Evolutionary conservation across 2,329 filamentous ascomycete genomes (phyloP).

Genomic region (Diaporthe helianthi): DNA sequence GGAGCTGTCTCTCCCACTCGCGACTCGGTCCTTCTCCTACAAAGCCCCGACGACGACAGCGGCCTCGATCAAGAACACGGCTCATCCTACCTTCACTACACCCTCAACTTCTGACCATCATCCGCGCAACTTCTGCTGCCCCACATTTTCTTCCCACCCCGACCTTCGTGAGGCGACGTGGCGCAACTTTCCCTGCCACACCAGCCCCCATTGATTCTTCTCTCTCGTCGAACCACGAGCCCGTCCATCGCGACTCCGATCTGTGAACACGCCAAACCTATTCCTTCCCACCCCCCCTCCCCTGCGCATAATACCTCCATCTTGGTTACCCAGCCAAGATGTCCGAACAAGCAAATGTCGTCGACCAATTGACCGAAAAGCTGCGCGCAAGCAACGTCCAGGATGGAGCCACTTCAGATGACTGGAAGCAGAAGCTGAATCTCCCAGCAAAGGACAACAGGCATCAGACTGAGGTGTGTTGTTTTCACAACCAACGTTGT

Average conservation of each 20-base stretch:
- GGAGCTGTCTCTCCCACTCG: not conserved
- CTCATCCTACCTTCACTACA: not conserved
- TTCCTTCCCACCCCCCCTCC: not conserved
- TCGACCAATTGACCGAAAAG: constrained; percentile 34
- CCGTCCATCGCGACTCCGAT: constrained; percentile 12
- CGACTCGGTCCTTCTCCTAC: not conserved
- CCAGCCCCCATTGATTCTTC: constrained; percentile 3
- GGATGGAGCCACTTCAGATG: constrained; percentile 40
- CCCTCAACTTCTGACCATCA: not conserved
- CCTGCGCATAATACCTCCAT: constrained; percentile 8
- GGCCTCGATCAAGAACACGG: constrained; percentile 5
- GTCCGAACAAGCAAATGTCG: constrained; percentile 30
- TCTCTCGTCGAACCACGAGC: constrained; percentile 7
- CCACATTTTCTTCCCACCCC: not conserved
- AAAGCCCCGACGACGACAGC: constrained; percentile 2
- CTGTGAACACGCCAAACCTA: not conserved
- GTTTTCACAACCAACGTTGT: not conserved
- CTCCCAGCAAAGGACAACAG: constrained; percentile 76
- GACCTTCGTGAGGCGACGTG: constrained; percentile 10
- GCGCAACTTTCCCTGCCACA: constrained; percentile 29
- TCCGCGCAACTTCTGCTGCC: not conserved
- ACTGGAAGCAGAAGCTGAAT: constrained; percentile 79
- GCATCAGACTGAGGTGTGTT: constrained; percentile 78
- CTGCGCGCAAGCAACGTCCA: constrained; percentile 29
- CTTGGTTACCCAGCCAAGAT: constrained; percentile 27